Percentiles rank a stretch among this genome's conserved stretches.
phyloP scores from a whole-genome alignment of 2,329 filamentous ascomycete genomes.

The Huntiella omanensis region DNA sequence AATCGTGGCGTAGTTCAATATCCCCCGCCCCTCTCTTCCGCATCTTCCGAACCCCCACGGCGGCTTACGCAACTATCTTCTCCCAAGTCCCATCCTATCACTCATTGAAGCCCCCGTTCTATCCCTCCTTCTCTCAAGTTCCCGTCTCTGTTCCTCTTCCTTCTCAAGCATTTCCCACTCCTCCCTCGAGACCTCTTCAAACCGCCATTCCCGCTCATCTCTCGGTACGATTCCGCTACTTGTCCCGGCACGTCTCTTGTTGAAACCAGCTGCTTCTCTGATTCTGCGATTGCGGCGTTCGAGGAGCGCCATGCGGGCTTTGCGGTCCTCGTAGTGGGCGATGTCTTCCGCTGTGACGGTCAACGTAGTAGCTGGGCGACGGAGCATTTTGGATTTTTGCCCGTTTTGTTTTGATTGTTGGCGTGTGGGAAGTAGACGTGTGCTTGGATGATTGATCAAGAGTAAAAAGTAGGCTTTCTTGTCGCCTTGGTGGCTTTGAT shows the following conservation, averaged over 20 bases:
- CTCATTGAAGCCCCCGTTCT: neutral
- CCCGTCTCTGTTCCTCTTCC: neutral
- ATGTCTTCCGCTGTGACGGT: constrained; percentile 52
- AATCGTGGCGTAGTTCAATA: no score
- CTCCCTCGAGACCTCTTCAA: constrained; percentile 11
- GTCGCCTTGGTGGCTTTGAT: no score
- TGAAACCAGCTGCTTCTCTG: neutral
- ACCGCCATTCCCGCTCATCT: neutral
- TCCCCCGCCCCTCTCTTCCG: no score
- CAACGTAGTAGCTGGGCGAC: constrained; percentile 48
- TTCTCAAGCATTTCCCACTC: constrained; percentile 2
- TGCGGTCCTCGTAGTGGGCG: constrained; percentile 39
- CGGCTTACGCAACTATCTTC: no score
- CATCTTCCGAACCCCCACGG: no score
- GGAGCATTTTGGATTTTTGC: constrained; percentile 31
- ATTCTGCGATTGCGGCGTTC: constrained; percentile 12
- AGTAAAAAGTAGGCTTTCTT: no score
- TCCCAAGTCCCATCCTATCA: neutral
- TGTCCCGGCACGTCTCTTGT: neutral
- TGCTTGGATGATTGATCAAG: neutral
- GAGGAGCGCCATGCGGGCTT: constrained; percentile 8
- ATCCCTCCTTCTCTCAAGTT: neutral
- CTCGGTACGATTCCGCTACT: neutral
- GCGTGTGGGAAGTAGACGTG: neutral
- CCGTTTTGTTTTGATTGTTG: neutral